A percentile compares a stretch with the other conserved stretches of the same genome.
Conservation (phyloP, 2,329 filamentous ascomycete genomes). For the Alternaria angustiovoidea region DNA sequence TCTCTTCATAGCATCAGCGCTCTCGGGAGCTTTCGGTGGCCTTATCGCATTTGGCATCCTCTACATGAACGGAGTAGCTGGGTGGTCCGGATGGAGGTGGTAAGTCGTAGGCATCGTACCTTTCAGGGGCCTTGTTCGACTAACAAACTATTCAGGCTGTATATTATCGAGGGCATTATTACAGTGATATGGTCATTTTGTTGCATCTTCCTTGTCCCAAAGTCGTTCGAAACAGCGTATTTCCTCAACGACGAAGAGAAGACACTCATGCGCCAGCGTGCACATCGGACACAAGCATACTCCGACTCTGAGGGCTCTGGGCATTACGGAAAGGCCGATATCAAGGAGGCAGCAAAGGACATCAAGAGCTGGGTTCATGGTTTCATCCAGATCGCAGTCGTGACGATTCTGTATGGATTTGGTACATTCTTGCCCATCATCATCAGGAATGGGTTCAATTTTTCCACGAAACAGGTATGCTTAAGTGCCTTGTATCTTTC, state of each 20-base stretch:
- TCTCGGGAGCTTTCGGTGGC: constrained; percentile 40
- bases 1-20: constrained; percentile 39
- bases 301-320: constrained; percentile 40
- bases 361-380: constrained; percentile 46
- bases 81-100: constrained; percentile 41
- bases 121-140: too few relatives aligned
- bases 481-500: neutral
- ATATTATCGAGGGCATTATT: constrained; percentile 44
- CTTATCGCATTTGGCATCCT: constrained; percentile 42
- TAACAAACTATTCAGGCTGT: too few relatives aligned
- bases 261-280: constrained; percentile 38
- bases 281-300: constrained; percentile 43
- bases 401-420: constrained; percentile 52
- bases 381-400: constrained; percentile 51
- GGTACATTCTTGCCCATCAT: constrained; percentile 55
- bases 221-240: constrained; percentile 44
- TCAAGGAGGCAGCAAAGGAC: constrained; percentile 44
- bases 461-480: constrained; percentile 49
- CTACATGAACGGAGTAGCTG: constrained; percentile 39
- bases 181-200: constrained; percentile 39
- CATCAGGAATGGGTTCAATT: constrained; percentile 52
- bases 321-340: constrained; percentile 40
- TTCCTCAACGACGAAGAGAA: constrained; percentile 44
- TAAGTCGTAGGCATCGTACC: constrained; percentile 6
- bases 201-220: constrained; percentile 44